Percentiles rank a stretch among this genome's conserved stretches.
These are phyloP conservation scores for Clitopilus hobsonii DNA, from an alignment of 768 basidiomycete genomes.

Conservation along the genomic window DNA sequence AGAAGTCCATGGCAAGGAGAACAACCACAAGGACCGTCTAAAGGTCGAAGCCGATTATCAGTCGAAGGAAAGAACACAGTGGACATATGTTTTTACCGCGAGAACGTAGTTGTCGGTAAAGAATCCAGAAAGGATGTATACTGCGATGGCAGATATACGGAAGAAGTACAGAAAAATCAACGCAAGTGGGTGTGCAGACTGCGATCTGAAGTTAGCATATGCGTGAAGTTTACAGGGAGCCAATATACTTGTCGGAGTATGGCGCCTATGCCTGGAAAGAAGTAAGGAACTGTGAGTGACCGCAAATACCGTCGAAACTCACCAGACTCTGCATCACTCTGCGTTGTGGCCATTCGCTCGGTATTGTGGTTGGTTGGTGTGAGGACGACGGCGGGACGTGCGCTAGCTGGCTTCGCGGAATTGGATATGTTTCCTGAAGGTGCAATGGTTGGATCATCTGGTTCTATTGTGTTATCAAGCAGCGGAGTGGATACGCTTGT, in stretches of 20 bases:
- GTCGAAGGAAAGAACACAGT: background rate
- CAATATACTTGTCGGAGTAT: constrained; percentile 69
- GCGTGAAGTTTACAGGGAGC: background rate
- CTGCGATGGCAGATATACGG: constrained; percentile 79
- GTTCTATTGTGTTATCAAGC: constrained; percentile 73
- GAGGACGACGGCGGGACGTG: constrained; percentile 46
- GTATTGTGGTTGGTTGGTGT: constrained; percentile 45
- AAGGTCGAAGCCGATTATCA: background rate
- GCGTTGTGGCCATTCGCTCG: constrained; percentile 46
- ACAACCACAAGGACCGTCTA: constrained; percentile 89
- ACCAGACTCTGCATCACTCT: constrained; percentile 77
- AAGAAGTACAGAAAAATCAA: constrained; percentile 91
- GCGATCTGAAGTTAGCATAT: background rate
- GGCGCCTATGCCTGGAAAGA: constrained; percentile 54
- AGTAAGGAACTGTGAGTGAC: no score
- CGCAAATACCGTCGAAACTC: constrained; percentile 23
- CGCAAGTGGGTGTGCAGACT: constrained; percentile 79
- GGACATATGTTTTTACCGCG: constrained; percentile 54
- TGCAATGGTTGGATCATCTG: constrained; percentile 58
- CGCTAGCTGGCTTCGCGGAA: constrained; percentile 19
- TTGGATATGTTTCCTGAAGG: constrained; percentile 30
- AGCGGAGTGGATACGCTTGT: constrained; percentile 66
- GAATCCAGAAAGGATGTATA: constrained; percentile 92
- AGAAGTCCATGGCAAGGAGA: constrained; percentile 95
- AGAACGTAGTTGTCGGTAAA: constrained; percentile 90